Evolutionary conservation across 805 yeast species (phyloP).

Genomic region (Starmerella apicola): DNA sequence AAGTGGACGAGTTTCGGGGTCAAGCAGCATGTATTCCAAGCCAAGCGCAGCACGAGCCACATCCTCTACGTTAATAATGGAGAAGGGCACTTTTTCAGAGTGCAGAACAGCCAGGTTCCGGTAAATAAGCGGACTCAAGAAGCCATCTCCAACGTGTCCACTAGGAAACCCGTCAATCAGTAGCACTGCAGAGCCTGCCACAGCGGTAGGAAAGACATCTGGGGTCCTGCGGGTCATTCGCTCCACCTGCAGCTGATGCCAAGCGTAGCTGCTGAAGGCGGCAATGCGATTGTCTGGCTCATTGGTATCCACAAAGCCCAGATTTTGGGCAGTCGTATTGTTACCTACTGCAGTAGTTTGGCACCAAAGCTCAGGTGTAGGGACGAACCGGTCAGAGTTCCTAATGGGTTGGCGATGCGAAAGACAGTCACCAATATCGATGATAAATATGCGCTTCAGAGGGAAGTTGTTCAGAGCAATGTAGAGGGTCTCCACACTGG

Average conservation of each 20-base stretch:
- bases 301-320: neutral
- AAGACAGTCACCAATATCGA: slow-evolving; percentile 21
- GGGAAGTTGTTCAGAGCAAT: slow-evolving; percentile 12
- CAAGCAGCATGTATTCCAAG: slow-evolving; percentile 21
- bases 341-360: slow-evolving; percentile 7
- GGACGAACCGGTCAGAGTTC: slow-evolving; percentile 15
- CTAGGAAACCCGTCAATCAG: slow-evolving; percentile 21
- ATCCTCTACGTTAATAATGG: slow-evolving; percentile 27
- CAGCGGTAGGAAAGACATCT: neutral
- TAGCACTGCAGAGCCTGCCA: slow-evolving; percentile 17
- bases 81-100: slow-evolving; percentile 20
- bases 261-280: slow-evolving; percentile 22
- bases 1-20: slow-evolving; percentile 16
- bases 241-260: slow-evolving; percentile 23
- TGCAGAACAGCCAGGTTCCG: slow-evolving; percentile 18
- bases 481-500: slow-evolving; percentile 16
- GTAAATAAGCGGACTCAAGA: slow-evolving; percentile 20
- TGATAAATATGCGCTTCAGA: slow-evolving; percentile 6
- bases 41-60: slow-evolving; percentile 35
- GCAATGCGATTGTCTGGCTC: slow-evolving; percentile 8
- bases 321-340: neutral
- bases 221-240: slow-evolving; percentile 5
- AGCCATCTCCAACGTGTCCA: slow-evolving; percentile 24
- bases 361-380: slow-evolving; percentile 11
- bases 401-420: slow-evolving; percentile 18